Conservation (phyloP, 768 basidiomycete genomes). For the Psilocybe sp. region DNA sequence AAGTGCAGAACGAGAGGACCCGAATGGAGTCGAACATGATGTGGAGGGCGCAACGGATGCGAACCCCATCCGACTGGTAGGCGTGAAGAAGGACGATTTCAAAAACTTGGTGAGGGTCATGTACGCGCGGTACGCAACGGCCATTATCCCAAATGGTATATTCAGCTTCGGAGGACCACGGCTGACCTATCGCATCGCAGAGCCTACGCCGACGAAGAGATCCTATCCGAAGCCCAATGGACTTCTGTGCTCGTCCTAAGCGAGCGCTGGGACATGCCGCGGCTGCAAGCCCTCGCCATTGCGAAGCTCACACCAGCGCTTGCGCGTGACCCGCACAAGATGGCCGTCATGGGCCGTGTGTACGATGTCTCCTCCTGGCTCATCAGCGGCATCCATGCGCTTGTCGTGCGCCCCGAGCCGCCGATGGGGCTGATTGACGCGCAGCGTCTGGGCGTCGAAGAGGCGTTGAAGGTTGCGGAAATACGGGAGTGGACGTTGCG, state of each 20-base stretch:
- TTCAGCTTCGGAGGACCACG: neutral
- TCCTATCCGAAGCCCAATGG: slow-evolving; percentile 23
- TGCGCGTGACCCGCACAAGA: slow-evolving; percentile 15
- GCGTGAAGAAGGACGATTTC: slow-evolving; percentile 13
- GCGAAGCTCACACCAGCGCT: slow-evolving; percentile 16
- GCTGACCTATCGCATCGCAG: neutral
- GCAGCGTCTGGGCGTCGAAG: slow-evolving; percentile 17
- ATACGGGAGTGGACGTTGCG: slow-evolving; percentile 13
- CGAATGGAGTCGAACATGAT: neutral
- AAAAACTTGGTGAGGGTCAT: slow-evolving; percentile 7
- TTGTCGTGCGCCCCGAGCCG: slow-evolving; percentile 20
- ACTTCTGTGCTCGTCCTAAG: slow-evolving; percentile 30
- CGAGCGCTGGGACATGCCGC: slow-evolving; percentile 31
- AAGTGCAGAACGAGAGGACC: neutral
- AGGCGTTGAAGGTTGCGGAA: slow-evolving; percentile 16
- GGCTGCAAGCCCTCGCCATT: slow-evolving; percentile 23
- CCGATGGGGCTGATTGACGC: slow-evolving; percentile 18
- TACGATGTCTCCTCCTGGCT: slow-evolving; percentile 28
- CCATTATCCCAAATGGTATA: neutral
- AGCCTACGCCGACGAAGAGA: neutral
- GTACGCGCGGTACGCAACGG: slow-evolving; percentile 8
- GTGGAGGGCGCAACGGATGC: slow-evolving; percentile 6
- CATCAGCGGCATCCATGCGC: slow-evolving; percentile 15
- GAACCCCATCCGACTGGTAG: slow-evolving; percentile 5
- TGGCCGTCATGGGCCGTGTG: slow-evolving; percentile 21